These are phyloP conservation scores for Collybia sordida DNA, from an alignment of 768 basidiomycete genomes.

Conservation along the genomic window DNA sequence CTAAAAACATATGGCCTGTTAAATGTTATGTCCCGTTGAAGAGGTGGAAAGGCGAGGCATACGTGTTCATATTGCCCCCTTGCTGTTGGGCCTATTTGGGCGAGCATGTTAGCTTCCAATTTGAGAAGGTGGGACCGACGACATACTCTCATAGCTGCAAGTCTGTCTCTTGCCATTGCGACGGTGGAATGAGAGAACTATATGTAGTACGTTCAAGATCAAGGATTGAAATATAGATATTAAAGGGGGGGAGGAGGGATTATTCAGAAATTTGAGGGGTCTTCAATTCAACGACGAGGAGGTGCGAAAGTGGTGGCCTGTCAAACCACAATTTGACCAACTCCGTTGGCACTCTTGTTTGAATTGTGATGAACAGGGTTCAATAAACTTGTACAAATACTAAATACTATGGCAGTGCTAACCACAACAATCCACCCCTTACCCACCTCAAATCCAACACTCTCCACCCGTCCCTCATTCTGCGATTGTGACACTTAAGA, in stretches of 20 bases:
- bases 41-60: conserved; percentile 22
- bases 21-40: conserved; percentile 5
- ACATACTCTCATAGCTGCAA: conserved; percentile 81
- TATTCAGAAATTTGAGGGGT: neutral
- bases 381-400: conserved; percentile 18
- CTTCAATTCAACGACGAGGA: conserved; percentile 6
- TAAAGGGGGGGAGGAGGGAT: neutral
- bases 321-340: conserved; percentile 13
- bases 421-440: neutral
- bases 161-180: conserved; percentile 85
- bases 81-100: conserved; percentile 65
- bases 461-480: no score
- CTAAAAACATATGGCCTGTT: conserved; percentile 28
- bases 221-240: neutral
- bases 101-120: conserved; percentile 2
- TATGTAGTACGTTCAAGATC: conserved; percentile 17
- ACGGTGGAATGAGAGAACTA: conserved; percentile 17
- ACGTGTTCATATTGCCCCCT: conserved; percentile 50
- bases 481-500: no score
- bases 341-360: conserved; percentile 12
- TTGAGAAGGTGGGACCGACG: conserved; percentile 3
- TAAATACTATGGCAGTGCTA: conserved; percentile 13
- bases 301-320: conserved; percentile 12
- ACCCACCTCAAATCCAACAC: neutral
- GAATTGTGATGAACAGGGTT: conserved; percentile 8